Evolutionary conservation across 2,329 filamentous ascomycete species (phyloP), one percentile per base, ranked within the genome.

Genomic region (Penicillium aurantiogriseum): DNA sequence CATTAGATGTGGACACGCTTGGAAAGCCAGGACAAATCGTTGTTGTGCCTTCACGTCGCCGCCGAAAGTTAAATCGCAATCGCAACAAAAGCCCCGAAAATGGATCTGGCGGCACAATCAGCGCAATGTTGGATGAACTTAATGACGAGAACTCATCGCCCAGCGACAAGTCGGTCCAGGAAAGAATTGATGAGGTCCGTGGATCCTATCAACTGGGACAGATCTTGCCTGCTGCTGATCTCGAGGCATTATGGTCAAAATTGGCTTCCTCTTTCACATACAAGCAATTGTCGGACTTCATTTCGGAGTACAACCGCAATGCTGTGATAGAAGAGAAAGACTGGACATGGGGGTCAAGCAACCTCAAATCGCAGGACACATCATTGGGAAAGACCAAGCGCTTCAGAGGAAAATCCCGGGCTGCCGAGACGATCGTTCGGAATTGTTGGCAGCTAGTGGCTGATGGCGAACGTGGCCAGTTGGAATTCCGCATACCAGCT

Each of bases 381-480:
- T 17, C 53, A 63, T 47, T 66, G 67, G 42, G 55, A 17, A 54
- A 54, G n/a, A 29, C 67, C 10, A 62, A 64, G 35, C 55, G 58
- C 25, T 56, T 70, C 31, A 69, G 63, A 29, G 67, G 67, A 3
- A 77, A 77, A 48, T 39, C 65, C n/a, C 48, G 67, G 9, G 51
- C 74, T 23, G 68, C 68, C 17, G 74, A 77, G 57, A 67, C 52
- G 35, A 72, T 77, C 35, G 65, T 77, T 46, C 71, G 75, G 39
- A 69, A 76, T 42, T 75, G 70, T 63, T 77, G 75, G 75, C 58
- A 72, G 33, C 60, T 77, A 23, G 70, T 69, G 4, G 56, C 75
- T 31, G 39, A 54, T 15, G 67, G 65, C 25, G 74, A 77, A 56
- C 54, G 70, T 48, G 75, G 75, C 9, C 74, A 74, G 50, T 51